Base-by-base conservation (phyloP, 148 eudicot genomes). In the Nyssa sinensis region DNA sequence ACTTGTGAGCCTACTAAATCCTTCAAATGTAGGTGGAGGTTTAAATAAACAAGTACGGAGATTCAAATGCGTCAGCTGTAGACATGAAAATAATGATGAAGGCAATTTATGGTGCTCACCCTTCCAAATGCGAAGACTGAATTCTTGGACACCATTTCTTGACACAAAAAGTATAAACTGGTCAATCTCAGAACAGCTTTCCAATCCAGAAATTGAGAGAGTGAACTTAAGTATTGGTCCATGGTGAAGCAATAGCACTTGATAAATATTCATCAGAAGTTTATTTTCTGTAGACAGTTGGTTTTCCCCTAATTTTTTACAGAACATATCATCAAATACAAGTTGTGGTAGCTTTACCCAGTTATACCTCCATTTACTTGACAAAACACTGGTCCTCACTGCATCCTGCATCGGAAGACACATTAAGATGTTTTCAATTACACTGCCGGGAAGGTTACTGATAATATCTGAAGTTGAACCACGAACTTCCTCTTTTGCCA, bases 281-380 rank as follows among this genome's bases (percentile, higher is more conserved):
- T 55, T 55, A 17, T 9, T 29, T 70, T 32, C 5, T 2, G 27
- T 11, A 1, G 2, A 49, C 13, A 1, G 2, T 49, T 49, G 57
- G 57, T 14, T 49, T 49, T 14, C 14, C 21, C 1, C 14, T 17
- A 14, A 49, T 9, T 17, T 3, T 49, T 49, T 17, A 19, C 13
- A 9, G 16, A 14, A 49, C 3, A 19, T 7, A 61, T 86, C 86
- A 75, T 67, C 74, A 55, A 83, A 83, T 59, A 64, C 74, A 80
- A 86, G 86, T 31, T 80, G 78, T 29, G 82, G 82, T 71, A 86
- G 58, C 64, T 75, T 73, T 60, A 86, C 80, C 86, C 88, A 85
- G 62, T 78, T 81, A 73, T 82, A 82, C 72, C 86, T 72, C 86
- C 88, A 85, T 75, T 75, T 85, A 58, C 76, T 80, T 1, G 88